These are phyloP conservation scores for Chenopodium suecicum DNA, from an alignment of 148 eudicot genomes.

Conservation along the genomic window DNA sequence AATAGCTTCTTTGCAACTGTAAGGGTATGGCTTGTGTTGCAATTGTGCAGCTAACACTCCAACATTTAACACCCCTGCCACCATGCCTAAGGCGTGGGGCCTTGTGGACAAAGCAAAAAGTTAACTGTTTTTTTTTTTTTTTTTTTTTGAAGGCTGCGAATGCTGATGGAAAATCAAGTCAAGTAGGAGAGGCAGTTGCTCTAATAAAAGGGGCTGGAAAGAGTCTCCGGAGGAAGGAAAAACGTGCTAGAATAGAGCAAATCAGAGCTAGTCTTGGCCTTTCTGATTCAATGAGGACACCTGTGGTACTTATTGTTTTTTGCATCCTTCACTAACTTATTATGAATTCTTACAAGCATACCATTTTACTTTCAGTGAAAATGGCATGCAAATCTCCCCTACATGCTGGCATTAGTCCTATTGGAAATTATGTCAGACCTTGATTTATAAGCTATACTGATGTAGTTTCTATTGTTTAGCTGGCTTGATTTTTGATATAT, in stretches of 20 bases:
- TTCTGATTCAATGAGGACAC: conserved; percentile 93
- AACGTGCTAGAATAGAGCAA: conserved; percentile 87
- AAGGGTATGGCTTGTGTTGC: not conserved
- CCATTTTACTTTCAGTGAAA: not conserved
- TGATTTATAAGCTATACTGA: not conserved
- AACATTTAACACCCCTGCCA: not conserved
- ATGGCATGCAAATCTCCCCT: not conserved
- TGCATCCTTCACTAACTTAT: not conserved
- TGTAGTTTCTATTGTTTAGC: not conserved
- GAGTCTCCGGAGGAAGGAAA: conserved; percentile 85
- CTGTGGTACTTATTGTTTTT: conserved; percentile 47
- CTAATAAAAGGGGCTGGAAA: conserved; percentile 77
- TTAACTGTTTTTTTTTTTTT: not conserved
- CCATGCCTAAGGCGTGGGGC: not conserved
- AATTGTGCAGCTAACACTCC: not conserved
- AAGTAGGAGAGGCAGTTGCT: conserved; percentile 86
- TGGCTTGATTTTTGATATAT: not conserved
- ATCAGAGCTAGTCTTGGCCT: conserved; percentile 98
- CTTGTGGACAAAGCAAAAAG: not conserved
- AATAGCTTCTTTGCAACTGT: not conserved
- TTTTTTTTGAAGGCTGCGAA: conserved; percentile 42
- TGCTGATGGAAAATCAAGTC: conserved; percentile 36
- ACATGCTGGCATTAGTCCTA: not conserved
- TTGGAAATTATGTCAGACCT: not conserved
- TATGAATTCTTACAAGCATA: not conserved